Evolutionary conservation across 2,329 filamentous ascomycete species (phyloP).

Genomic region (Curvularia sp.): DNA sequence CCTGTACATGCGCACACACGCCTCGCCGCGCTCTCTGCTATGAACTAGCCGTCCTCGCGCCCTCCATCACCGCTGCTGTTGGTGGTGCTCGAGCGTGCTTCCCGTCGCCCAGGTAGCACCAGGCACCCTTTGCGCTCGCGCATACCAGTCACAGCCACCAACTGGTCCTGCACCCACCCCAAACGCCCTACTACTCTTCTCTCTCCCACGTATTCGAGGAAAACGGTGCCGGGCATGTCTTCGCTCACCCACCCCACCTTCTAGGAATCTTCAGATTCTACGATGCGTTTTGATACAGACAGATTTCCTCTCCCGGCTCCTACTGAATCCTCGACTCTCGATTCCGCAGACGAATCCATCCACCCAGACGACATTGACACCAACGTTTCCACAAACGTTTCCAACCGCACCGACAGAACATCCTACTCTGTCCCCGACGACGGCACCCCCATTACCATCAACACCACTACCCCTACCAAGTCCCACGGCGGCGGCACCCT

Average conservation of each 20-base stretch:
- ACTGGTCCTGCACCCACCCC: slow-evolving; percentile 22
- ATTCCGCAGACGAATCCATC: slow-evolving; percentile 63
- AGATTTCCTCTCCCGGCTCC: slow-evolving; percentile 76
- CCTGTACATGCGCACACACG: background rate
- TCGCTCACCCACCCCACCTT: slow-evolving; percentile 34
- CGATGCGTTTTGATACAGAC: slow-evolving; percentile 56
- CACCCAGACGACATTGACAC: slow-evolving; percentile 64
- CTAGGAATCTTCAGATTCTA: slow-evolving; percentile 43
- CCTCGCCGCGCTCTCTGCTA: slow-evolving; percentile 2
- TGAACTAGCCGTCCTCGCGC: slow-evolving; percentile 1
- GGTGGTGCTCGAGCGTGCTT: slow-evolving; percentile 3
- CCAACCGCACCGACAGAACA: slow-evolving; percentile 71
- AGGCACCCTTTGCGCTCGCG: slow-evolving; percentile 24
- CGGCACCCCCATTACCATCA: slow-evolving; percentile 90
- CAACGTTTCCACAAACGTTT: slow-evolving; percentile 75
- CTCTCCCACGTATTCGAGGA: slow-evolving; percentile 19
- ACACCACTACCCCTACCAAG: slow-evolving; percentile 71
- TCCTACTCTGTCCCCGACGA: slow-evolving; percentile 84
- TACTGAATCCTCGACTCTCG: slow-evolving; percentile 73
- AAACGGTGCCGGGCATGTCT: slow-evolving; percentile 41
- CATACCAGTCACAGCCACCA: slow-evolving; percentile 38
- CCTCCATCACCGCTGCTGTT: slow-evolving; percentile 16
- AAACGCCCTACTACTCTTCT: slow-evolving; percentile 3
- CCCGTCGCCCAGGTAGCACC: slow-evolving; percentile 18
- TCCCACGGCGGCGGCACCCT: slow-evolving; percentile 63